Evolutionary conservation across 495 filamentous ascomycete species (phyloP).

Genomic region (Lasiosphaeris hirsuta): DNA sequence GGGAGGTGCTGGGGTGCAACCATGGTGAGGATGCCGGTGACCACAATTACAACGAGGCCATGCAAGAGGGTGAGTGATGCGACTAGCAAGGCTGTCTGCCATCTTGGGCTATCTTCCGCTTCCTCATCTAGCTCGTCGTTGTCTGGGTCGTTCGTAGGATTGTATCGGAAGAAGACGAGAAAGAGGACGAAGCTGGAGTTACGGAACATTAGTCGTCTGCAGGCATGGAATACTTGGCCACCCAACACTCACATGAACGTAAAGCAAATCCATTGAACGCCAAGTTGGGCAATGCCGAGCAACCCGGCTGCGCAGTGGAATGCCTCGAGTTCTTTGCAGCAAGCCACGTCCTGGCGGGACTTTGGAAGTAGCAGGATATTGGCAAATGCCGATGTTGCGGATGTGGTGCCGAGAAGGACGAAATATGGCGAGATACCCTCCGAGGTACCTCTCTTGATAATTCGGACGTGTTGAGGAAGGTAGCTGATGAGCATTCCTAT

Average conservation of each 20-base stretch:
- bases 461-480: conserved; percentile 89
- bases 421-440: conserved; percentile 95
- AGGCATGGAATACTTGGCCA: neutral
- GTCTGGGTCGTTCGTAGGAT: conserved; percentile 49
- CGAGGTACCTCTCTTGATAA: conserved; percentile 81
- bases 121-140: conserved; percentile 30
- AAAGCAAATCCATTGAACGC: conserved; percentile 87
- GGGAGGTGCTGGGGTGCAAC: conserved; percentile 56
- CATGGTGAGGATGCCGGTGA: conserved; percentile 60
- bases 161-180: conserved; percentile 74
- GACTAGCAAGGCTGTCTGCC: conserved; percentile 71
- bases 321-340: conserved; percentile 74
- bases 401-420: conserved; percentile 85
- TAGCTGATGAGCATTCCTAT: conserved; percentile 91
- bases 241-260: conserved; percentile 70
- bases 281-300: conserved; percentile 85
- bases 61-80: conserved; percentile 67
- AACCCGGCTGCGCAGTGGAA: conserved; percentile 82
- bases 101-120: conserved; percentile 52
- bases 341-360: conserved; percentile 73
- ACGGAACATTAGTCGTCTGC: neutral
- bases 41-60: conserved; percentile 61
- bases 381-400: conserved; percentile 78
- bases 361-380: conserved; percentile 83
- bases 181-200: conserved; percentile 73